Evolutionary conservation across 129 eudicot genomes (phyloP), one percentile per base, ranked within the genome.

Genomic region (Ambrosia trifida): DNA sequence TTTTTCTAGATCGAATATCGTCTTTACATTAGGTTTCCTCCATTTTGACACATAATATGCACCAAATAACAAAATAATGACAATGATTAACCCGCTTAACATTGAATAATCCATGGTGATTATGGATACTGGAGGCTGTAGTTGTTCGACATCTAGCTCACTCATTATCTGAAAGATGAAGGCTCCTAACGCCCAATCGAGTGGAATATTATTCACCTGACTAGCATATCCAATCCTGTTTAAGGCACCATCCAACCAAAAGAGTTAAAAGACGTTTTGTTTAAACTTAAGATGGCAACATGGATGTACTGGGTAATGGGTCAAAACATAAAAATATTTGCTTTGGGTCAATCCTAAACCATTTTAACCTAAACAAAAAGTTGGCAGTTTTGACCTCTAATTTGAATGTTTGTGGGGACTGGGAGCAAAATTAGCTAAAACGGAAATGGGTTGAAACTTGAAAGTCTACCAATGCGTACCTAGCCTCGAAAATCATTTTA

Each of bases 151-250:
- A 11, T 80, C 78, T 18, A 68, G 8, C 7, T 73, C 82, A 24
- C 74, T 77, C 70, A 83, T 70, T 70, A 65, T 77, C 72, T 85
- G 96, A 69, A 84, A 78, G 78, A 93, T 89, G 83, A 89, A 87
- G 73, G 95, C 98, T 68, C 98, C 98, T 69, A 93, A 80, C 24
- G 96, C 96, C 98, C 96, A 89, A 81, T 89, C 98, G 43, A 93
- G 95, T 36, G 98, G 98, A 75, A 87, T 84, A 13, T 82, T 67
- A 51, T 84, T 73, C 73, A 93, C 95, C 43, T 93, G 87, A 82
- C 79, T 93, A 43, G 93, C 89, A 58, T 76, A 93, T 70, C 82
- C 77, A 72, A 93, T 75, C 87, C 98, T 93, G 96, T 66, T 66
- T 68, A 69, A 66, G 24, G 40, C 49, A 31, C 32, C 68, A 56